A percentile compares a stretch with the other conserved stretches of the same genome.
phyloP scores from a whole-genome alignment of 2,329 filamentous ascomycete genomes.

The Ascochyta pisi region DNA sequence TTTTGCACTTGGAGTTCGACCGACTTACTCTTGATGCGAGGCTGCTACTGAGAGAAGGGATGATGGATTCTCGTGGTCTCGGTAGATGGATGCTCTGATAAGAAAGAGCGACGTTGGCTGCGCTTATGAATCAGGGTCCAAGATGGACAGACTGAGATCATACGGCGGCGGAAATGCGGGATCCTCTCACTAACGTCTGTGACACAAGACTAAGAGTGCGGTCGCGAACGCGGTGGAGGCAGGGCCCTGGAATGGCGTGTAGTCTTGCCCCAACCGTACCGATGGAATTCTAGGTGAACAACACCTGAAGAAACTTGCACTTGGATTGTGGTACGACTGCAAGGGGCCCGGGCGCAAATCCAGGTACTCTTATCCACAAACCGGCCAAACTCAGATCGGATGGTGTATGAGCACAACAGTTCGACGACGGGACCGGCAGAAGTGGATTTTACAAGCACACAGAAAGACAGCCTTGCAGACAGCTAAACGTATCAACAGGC shows the following conservation, averaged over 20 bases:
- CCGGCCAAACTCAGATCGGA: conserved; percentile 23
- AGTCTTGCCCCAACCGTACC: conserved; percentile 28
- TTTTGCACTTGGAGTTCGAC: neutral
- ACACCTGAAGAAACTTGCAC: conserved; percentile 26
- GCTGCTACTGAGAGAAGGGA: neutral
- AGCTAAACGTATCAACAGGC: conserved; percentile 24
- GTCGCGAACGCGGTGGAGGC: conserved; percentile 43
- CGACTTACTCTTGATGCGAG: conserved; percentile 3
- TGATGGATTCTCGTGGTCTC: conserved; percentile 10
- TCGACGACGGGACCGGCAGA: conserved; percentile 23
- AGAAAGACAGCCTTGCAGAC: conserved; percentile 35
- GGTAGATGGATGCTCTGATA: conserved; percentile 18
- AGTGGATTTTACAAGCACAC: conserved; percentile 24
- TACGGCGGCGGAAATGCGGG: conserved; percentile 30
- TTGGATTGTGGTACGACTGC: conserved; percentile 38
- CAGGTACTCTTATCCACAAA: conserved; percentile 19
- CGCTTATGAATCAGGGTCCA: conserved; percentile 44
- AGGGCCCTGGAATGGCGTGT: conserved; percentile 47
- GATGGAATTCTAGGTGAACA: conserved; percentile 30
- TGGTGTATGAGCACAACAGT: conserved; percentile 24
- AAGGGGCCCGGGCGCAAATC: conserved; percentile 31
- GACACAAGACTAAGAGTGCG: conserved; percentile 41
- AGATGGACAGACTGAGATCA: conserved; percentile 19
- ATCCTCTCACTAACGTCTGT: conserved; percentile 38
- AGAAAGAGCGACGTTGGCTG: conserved; percentile 28